Evolutionary conservation across 306 rosid genomes (phyloP).

Genomic region (Chamaecrista fasciculata): DNA sequence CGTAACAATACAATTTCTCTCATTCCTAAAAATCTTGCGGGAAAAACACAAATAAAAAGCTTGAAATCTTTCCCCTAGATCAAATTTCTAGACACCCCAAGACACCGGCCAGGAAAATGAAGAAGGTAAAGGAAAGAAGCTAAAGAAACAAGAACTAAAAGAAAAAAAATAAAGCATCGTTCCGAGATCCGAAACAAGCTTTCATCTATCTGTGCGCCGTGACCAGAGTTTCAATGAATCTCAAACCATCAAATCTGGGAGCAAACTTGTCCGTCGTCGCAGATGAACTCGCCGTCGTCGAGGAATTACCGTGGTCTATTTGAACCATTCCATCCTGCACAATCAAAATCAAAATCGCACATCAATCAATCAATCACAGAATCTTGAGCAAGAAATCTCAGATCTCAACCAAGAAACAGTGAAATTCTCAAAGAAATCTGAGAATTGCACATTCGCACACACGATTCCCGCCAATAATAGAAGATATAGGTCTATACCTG

Average conservation of each 20-base stretch:
- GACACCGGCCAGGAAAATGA: background rate
- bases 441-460: too few relatives aligned
- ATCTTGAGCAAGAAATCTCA: background rate
- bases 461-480: background rate
- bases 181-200: background rate
- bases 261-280: slow-evolving; percentile 57
- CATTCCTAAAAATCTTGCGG: background rate
- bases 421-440: background rate
- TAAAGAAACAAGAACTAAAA: too few relatives aligned
- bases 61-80: slow-evolving; percentile 15
- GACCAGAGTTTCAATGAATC: slow-evolving; percentile 84
- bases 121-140: background rate
- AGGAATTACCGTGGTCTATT: background rate
- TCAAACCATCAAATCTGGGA: slow-evolving; percentile 85
- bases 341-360: background rate
- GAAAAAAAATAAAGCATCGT: background rate
- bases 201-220: slow-evolving; percentile 90
- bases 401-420: slow-evolving; percentile 4
- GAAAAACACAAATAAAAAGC: background rate
- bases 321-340: slow-evolving; percentile 30
- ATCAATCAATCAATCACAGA: background rate
- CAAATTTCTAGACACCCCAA: background rate
- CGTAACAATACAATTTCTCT: slow-evolving; percentile 31
- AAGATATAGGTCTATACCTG: slow-evolving; percentile 26
- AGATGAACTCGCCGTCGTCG: slow-evolving; percentile 18